phyloP scores from a whole-genome alignment of 192 early-diverging fungal genomes.

The Backusella morwellensis region DNA sequence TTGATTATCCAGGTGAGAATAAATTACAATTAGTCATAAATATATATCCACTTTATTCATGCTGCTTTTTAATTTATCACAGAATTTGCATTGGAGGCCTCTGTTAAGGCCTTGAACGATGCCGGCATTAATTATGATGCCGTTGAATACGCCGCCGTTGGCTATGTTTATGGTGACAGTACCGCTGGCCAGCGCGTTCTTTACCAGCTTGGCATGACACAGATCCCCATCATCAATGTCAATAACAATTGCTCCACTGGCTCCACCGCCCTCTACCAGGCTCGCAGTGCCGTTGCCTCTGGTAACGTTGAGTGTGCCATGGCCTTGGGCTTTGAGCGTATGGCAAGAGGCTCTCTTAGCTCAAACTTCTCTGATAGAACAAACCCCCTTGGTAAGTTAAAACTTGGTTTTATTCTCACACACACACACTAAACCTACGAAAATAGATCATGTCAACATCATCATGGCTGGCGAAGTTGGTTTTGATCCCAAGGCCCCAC shows the following conservation, averaged over 20 bases:
- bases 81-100: conserved; percentile 62
- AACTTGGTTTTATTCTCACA: background rate
- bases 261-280: conserved; percentile 65
- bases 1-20: conserved; percentile 39
- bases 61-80: background rate
- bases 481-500: conserved; percentile 49
- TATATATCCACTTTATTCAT: background rate
- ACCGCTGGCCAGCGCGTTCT: conserved; percentile 69
- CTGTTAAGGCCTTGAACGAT: conserved; percentile 69
- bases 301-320: conserved; percentile 66
- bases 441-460: conserved; percentile 49
- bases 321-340: conserved; percentile 77
- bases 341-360: conserved; percentile 52
- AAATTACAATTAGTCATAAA: background rate
- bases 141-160: conserved; percentile 54
- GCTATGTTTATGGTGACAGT: conserved; percentile 57
- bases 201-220: conserved; percentile 74
- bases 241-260: conserved; percentile 83
- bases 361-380: conserved; percentile 56
- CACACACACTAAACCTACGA: background rate
- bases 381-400: conserved; percentile 52
- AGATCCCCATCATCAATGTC: conserved; percentile 67
- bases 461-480: conserved; percentile 60
- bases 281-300: conserved; percentile 56
- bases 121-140: conserved; percentile 67